A percentile compares a stretch with the other conserved stretches of the same genome.
Conservation (phyloP, 2,329 filamentous ascomycete species). For the Aspergillus jensenii region DNA sequence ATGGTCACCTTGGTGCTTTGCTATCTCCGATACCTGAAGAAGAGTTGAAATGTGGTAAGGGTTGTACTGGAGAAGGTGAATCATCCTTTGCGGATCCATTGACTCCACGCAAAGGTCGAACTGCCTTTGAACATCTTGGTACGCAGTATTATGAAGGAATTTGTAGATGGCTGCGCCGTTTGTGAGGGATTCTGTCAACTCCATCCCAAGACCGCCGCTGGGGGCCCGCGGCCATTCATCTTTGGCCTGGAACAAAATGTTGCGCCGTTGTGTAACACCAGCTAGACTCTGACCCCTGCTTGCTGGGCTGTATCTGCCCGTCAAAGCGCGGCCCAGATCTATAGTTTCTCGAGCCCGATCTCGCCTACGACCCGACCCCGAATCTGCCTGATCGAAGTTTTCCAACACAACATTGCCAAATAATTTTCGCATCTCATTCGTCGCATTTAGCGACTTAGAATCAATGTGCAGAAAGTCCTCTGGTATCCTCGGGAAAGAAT, state of each 20-base stretch:
- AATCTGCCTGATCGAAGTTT: constrained; percentile 52
- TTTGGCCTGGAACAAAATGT: constrained; percentile 82
- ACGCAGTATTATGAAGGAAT: constrained; percentile 72
- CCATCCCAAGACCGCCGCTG: constrained; percentile 82
- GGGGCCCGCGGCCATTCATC: constrained; percentile 82
- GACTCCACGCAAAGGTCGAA: constrained; percentile 79
- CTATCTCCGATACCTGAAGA: constrained; percentile 90
- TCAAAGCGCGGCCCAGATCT: constrained; percentile 56
- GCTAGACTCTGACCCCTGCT: constrained; percentile 65
- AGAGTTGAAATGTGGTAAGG: constrained; percentile 92
- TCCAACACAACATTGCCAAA: constrained; percentile 67
- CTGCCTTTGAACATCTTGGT: constrained; percentile 70
- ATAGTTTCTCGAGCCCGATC: constrained; percentile 53
- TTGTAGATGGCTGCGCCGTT: constrained; percentile 70
- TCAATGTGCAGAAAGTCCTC: constrained; percentile 62
- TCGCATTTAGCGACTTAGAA: constrained; percentile 74
- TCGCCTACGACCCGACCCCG: constrained; percentile 50
- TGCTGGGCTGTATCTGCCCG: constrained; percentile 53
- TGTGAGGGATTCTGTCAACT: constrained; percentile 55
- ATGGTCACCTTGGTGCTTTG: constrained; percentile 86
- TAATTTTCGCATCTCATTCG: constrained; percentile 84
- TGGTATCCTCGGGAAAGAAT: constrained; percentile 36
- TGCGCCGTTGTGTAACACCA: constrained; percentile 71
- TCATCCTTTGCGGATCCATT: constrained; percentile 81
- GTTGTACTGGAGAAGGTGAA: constrained; percentile 70